A percentile compares a stretch with the other conserved stretches of the same genome.
These are phyloP conservation scores for Xenoacremonium recifei DNA, from an alignment of 2,329 filamentous ascomycete species.

Conservation along the genomic window DNA sequence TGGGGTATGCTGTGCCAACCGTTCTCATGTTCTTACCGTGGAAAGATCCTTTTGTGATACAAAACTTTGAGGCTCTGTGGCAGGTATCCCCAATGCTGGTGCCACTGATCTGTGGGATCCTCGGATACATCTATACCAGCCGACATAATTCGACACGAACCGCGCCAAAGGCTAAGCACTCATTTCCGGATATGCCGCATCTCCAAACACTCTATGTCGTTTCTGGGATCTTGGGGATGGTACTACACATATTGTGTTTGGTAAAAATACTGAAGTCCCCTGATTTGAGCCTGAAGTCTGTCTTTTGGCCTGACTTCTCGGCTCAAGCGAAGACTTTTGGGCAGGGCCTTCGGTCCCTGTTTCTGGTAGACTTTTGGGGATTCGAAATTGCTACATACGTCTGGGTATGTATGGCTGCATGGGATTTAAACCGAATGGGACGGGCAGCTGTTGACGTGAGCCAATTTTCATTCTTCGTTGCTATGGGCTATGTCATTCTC, in stretches of 20 bases:
- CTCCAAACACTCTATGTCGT: slow-evolving; percentile 3
- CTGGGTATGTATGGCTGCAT: slow-evolving; percentile 7
- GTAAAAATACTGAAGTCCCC: not conserved
- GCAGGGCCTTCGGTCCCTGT: slow-evolving; percentile 2
- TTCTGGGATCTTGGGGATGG: not conserved
- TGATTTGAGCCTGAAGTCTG: not conserved
- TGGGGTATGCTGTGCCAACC: slow-evolving; percentile 5
- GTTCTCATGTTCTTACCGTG: slow-evolving; percentile 8
- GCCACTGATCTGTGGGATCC: slow-evolving; percentile 1
- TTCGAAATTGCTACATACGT: slow-evolving; percentile 6
- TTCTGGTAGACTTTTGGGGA: slow-evolving; percentile 8
- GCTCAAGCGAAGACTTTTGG: slow-evolving; percentile 3
- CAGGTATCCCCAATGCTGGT: slow-evolving; percentile 10
- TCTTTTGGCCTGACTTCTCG: slow-evolving; percentile 5
- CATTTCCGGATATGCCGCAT: not conserved
- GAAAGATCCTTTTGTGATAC: not conserved
- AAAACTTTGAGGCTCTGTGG: slow-evolving; percentile 8
- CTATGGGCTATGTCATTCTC: slow-evolving; percentile 1
- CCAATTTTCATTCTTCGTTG: not conserved
- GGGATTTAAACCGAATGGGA: slow-evolving; percentile 12
- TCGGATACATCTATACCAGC: slow-evolving; percentile 1
- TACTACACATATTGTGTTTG: slow-evolving; percentile 2
- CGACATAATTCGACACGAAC: not conserved
- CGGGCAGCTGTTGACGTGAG: not conserved
- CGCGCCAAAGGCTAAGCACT: not conserved